Evolutionary conservation across 2,329 filamentous ascomycete species (phyloP), one percentile per base, ranked within the genome.

Genomic region (Cercospora sesami): DNA sequence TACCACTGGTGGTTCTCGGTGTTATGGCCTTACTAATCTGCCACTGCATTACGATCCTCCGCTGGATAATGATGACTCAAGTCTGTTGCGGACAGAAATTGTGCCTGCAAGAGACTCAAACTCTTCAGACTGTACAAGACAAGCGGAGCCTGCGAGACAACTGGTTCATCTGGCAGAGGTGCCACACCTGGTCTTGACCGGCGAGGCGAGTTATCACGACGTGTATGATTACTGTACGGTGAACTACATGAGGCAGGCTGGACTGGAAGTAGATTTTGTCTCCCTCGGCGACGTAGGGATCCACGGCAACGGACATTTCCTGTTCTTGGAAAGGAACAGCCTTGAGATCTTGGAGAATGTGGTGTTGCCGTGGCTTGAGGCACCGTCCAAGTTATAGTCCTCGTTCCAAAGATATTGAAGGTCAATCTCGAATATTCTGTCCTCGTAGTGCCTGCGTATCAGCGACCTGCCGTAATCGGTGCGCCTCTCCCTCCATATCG

Each of bases 171-270:
- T 90, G 7, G 73, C 75, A 2, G 78, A 79, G 16, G 79, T 87
- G 5, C 83, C 81, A 0, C 82, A 85, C 5, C 75, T 85, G 1
- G 69, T 88, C 16, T 72, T 87, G 28, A 87, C 85, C 0, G 79
- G 79, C 0, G 83, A 87, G 65, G 83, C 86, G 3, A 85, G 84
- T 62, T 82, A 81, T n/a, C 87, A 89, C 75, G 78, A 79, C 2
- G 75, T 78, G 9, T 89, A 84, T 68, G 87, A 89, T 71, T 83
- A 85, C 75, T 86, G 85, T 39, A 86, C 83, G 0, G 81, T 84
- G 1, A 69, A 75, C 12, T 89, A 84, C 73, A 73, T 89, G 73
- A 72, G 76, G 63, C 86, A 89, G 73, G 85, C 83, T 1, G 86
- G 86, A 0, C 80, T 83, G 1, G 67, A 72, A 0, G 79, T 81